Conservation (phyloP, 2,329 filamentous ascomycete species). For the Ascochyta fabae region DNA sequence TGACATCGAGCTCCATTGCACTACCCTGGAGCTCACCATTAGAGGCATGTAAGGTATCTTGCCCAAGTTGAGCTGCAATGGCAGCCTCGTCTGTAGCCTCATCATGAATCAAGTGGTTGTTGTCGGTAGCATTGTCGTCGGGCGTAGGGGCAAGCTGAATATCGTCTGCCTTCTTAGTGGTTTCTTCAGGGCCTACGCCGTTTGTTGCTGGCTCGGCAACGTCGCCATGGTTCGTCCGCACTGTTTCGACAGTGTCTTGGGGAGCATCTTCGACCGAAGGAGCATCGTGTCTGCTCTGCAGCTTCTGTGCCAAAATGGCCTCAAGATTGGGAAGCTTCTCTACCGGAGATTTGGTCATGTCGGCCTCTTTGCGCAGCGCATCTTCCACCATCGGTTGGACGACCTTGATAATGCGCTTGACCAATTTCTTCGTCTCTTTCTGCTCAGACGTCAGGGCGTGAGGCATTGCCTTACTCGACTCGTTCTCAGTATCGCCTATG, state of each 20-base stretch:
- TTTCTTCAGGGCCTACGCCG: constrained; percentile 20
- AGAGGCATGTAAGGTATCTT: constrained; percentile 35
- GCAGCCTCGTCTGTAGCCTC: constrained; percentile 46
- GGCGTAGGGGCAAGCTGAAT: constrained; percentile 45
- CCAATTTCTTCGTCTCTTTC: constrained; percentile 81
- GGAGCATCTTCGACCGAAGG: constrained; percentile 31
- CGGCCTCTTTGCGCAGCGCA: constrained; percentile 80
- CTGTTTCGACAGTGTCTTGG: constrained; percentile 31
- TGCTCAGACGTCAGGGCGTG: constrained; percentile 64
- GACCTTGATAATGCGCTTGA: constrained; percentile 85
- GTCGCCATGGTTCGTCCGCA: constrained; percentile 17
- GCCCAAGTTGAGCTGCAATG: constrained; percentile 44
- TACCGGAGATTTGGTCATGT: constrained; percentile 73
- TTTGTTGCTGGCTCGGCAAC: constrained; percentile 19
- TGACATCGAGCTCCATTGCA: constrained; percentile 31
- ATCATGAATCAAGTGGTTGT: constrained; percentile 35
- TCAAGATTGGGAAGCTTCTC: constrained; percentile 79
- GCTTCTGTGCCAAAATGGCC: constrained; percentile 70
- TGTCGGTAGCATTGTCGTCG: constrained; percentile 42
- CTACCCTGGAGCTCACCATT: constrained; percentile 22
- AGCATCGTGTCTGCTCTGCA: constrained; percentile 58
- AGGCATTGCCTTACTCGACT: constrained; percentile 51
- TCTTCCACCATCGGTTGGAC: constrained; percentile 79
- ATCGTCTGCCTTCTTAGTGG: constrained; percentile 27
- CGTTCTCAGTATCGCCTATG: constrained; percentile 50